A percentile compares a stretch with the other conserved stretches of the same genome.
Conservation (phyloP, 2,329 filamentous ascomycete genomes). For the Calonectria pseudoturangicola region DNA sequence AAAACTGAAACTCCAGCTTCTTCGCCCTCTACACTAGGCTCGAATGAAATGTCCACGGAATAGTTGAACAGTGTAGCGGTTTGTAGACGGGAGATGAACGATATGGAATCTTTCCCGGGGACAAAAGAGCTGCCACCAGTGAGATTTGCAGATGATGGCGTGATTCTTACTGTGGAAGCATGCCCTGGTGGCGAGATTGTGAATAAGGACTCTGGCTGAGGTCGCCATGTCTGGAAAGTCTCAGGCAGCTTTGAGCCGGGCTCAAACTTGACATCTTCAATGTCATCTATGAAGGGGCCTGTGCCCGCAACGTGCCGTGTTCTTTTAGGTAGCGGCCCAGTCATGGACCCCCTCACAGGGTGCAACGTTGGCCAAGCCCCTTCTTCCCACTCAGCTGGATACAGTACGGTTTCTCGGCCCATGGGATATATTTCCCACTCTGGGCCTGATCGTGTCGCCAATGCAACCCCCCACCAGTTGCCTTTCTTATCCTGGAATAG, state of each 20-base stretch:
- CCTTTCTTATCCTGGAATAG: slow-evolving; percentile 65
- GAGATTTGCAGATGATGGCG: slow-evolving; percentile 70
- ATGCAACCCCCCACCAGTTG: slow-evolving; percentile 67
- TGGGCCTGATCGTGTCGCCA: slow-evolving; percentile 65
- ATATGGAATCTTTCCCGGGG: neutral
- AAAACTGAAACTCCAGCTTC: slow-evolving; percentile 73
- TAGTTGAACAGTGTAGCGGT: slow-evolving; percentile 25
- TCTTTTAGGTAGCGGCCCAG: slow-evolving; percentile 53
- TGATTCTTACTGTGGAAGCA: slow-evolving; percentile 62
- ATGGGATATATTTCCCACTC: slow-evolving; percentile 67
- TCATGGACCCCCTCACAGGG: slow-evolving; percentile 51
- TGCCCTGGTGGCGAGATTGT: slow-evolving; percentile 63
- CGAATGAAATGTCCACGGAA: slow-evolving; percentile 56
- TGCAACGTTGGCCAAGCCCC: slow-evolving; percentile 67
- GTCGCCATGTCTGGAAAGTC: slow-evolving; percentile 17
- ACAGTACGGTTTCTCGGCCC: slow-evolving; percentile 72
- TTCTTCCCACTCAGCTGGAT: slow-evolving; percentile 67
- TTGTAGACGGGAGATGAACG: slow-evolving; percentile 29
- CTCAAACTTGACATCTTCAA: slow-evolving; percentile 8
- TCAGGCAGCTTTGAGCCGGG: slow-evolving; percentile 17
- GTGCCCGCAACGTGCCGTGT: slow-evolving; percentile 16
- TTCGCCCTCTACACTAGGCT: slow-evolving; percentile 60
- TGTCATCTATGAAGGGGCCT: slow-evolving; percentile 22
- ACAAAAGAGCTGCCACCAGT: slow-evolving; percentile 59
- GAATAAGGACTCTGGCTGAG: slow-evolving; percentile 67